Conservation (phyloP, 1,139 yeast species). For the Geotrichum australiense region DNA sequence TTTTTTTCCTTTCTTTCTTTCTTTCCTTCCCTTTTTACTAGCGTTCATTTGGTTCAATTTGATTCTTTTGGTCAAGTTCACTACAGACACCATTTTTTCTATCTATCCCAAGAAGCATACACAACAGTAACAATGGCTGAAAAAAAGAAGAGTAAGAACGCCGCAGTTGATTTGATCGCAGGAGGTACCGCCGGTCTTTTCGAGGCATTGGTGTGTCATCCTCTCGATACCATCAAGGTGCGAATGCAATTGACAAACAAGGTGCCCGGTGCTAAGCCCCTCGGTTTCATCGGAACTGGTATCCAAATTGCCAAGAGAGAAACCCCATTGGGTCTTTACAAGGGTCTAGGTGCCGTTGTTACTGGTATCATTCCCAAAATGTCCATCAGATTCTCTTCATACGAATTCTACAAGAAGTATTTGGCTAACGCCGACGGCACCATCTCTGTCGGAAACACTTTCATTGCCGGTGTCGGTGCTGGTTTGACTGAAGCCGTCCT, state of each 20-base stretch:
- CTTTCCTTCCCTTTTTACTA: neutral
- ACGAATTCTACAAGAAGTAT: slow-evolving; percentile 75
- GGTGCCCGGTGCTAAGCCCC: slow-evolving; percentile 50
- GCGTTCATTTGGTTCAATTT: slow-evolving; percentile 2
- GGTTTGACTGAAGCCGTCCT: slow-evolving; percentile 94
- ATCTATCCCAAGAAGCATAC: slow-evolving; percentile 2
- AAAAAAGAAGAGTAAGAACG: slow-evolving; percentile 34
- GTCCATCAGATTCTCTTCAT: slow-evolving; percentile 94
- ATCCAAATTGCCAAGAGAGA: slow-evolving; percentile 69
- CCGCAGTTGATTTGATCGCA: slow-evolving; percentile 75
- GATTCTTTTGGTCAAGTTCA: slow-evolving; percentile 7
- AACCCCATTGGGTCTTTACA: slow-evolving; percentile 79
- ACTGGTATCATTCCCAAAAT: slow-evolving; percentile 97
- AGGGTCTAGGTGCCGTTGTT: slow-evolving; percentile 94
- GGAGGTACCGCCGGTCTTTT: slow-evolving; percentile 97
- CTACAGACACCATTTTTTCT: slow-evolving; percentile 2
- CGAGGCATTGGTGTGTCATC: slow-evolving; percentile 96
- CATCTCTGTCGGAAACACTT: slow-evolving; percentile 58
- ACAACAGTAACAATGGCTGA: slow-evolving; percentile 22
- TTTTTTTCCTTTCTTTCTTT: slow-evolving; percentile 2
- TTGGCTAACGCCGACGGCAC: slow-evolving; percentile 58
- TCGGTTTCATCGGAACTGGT: slow-evolving; percentile 85
- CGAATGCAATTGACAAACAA: slow-evolving; percentile 78
- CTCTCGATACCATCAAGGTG: slow-evolving; percentile 79
- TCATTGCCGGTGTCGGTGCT: slow-evolving; percentile 93